phyloP scores from a whole-genome alignment of 2,329 filamentous ascomycete genomes.

The Penicillium griseofulvum region DNA sequence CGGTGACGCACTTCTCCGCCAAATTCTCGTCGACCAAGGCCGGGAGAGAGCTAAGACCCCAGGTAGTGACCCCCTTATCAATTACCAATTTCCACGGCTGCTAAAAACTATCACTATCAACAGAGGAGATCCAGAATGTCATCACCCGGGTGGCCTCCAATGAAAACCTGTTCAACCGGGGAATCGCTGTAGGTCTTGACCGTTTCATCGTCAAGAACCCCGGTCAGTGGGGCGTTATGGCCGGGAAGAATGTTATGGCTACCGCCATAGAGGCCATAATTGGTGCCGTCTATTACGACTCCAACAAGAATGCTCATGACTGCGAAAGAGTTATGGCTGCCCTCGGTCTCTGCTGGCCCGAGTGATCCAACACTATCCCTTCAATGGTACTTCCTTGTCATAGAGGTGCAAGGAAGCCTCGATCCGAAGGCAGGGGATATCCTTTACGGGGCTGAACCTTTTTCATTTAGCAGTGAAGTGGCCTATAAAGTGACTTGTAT shows the following conservation, averaged over 20 bases:
- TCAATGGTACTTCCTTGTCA: not conserved
- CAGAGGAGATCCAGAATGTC: not conserved
- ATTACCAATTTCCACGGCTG: not conserved
- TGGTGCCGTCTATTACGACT: not conserved
- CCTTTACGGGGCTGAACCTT: not conserved
- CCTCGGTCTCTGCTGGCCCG: not conserved
- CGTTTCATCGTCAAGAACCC: not conserved
- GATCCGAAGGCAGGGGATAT: not conserved
- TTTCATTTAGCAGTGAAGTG: conserved; percentile 4
- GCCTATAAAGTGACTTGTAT: not conserved
- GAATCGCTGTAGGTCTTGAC: not conserved
- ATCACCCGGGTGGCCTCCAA: not conserved
- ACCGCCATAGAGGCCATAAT: not conserved
- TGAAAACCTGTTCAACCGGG: not conserved
- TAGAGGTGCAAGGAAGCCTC: not conserved
- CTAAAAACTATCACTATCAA: not conserved
- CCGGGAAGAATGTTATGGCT: not conserved
- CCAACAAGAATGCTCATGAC: not conserved
- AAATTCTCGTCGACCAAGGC: not conserved
- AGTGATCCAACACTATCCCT: not conserved
- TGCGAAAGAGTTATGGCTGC: not conserved
- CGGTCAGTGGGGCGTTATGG: not conserved
- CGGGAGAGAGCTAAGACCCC: not conserved
- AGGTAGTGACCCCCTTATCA: not conserved
- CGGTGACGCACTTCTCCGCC: not conserved